Conservation (phyloP, 495 filamentous ascomycete species). For the Rusavskia elegans region DNA sequence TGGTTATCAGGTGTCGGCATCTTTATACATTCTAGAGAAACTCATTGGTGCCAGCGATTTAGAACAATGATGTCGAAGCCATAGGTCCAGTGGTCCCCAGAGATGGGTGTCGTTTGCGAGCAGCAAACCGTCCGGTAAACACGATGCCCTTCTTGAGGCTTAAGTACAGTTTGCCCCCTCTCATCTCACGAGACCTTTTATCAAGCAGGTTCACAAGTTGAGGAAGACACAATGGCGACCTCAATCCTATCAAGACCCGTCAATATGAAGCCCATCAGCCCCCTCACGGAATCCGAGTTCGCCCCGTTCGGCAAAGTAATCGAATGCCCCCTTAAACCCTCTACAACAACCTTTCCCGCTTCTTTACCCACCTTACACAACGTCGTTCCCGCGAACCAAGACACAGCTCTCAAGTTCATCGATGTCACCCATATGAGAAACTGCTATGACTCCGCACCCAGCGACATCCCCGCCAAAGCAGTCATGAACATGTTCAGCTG, state of each 20-base stretch:
- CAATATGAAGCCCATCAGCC: slow-evolving; percentile 26
- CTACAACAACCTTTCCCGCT: slow-evolving; percentile 15
- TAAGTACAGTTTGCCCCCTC: no score
- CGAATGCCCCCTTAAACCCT: slow-evolving; percentile 45
- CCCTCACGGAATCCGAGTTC: slow-evolving; percentile 50
- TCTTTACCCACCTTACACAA: slow-evolving; percentile 21
- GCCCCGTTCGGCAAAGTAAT: slow-evolving; percentile 72
- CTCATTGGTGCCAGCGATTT: no score
- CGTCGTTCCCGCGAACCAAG: slow-evolving; percentile 54
- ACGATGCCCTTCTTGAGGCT: no score
- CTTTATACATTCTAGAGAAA: no score
- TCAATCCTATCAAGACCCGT: background rate
- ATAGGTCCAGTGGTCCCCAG: no score
- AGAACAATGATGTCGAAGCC: no score
- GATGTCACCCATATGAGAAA: slow-evolving; percentile 57
- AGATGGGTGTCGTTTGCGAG: no score
- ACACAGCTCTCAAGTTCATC: slow-evolving; percentile 71
- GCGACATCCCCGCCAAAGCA: slow-evolving; percentile 37
- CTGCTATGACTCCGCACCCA: slow-evolving; percentile 50
- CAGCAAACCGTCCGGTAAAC: no score
- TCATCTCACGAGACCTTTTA: no score
- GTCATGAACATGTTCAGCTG: slow-evolving; percentile 85
- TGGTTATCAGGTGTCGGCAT: no score
- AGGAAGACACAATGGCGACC: background rate
- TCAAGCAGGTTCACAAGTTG: background rate